phyloP scores from a whole-genome alignment of 2,329 filamentous ascomycete genomes.

The Aspergillus thermomutatus region DNA sequence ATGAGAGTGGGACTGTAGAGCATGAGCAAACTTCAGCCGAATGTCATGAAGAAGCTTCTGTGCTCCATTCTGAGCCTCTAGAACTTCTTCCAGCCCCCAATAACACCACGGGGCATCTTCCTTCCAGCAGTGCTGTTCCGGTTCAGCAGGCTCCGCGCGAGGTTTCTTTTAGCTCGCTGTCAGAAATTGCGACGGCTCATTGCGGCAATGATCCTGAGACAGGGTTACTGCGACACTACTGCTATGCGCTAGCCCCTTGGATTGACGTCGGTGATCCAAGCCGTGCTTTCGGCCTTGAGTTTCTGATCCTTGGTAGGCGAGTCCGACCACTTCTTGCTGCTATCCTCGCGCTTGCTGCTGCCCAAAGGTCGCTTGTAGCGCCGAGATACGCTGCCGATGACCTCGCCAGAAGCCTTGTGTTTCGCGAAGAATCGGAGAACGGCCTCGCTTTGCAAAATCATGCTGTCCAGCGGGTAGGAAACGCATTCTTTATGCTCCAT shows the following conservation, averaged over 20 bases:
- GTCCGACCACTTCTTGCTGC: conserved; percentile 17
- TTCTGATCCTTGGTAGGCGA: conserved; percentile 17
- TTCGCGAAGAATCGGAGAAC: conserved; percentile 18
- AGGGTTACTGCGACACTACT: conserved; percentile 22
- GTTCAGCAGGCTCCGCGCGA: background rate
- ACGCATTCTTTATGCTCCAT: conserved; percentile 16
- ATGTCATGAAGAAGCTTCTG: background rate
- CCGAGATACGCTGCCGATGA: conserved; percentile 3
- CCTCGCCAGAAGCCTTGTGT: conserved; percentile 5
- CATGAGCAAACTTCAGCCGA: background rate
- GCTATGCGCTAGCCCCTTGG: conserved; percentile 23
- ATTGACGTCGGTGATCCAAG: conserved; percentile 23
- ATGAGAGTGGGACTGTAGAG: background rate
- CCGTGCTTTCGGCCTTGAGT: conserved; percentile 18
- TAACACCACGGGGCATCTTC: background rate
- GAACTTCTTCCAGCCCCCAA: no score
- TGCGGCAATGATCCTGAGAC: conserved; percentile 15
- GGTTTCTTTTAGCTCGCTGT: background rate
- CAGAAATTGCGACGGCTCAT: background rate
- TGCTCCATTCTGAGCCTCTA: background rate
- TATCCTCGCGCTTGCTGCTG: conserved; percentile 18
- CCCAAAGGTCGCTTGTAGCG: conserved; percentile 10
- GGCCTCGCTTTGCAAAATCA: background rate
- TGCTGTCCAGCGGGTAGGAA: conserved; percentile 13
- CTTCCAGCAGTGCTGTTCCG: background rate